Conservation (phyloP, 345 rosid genomes). For the Arabidopsis arenosa region DNA sequence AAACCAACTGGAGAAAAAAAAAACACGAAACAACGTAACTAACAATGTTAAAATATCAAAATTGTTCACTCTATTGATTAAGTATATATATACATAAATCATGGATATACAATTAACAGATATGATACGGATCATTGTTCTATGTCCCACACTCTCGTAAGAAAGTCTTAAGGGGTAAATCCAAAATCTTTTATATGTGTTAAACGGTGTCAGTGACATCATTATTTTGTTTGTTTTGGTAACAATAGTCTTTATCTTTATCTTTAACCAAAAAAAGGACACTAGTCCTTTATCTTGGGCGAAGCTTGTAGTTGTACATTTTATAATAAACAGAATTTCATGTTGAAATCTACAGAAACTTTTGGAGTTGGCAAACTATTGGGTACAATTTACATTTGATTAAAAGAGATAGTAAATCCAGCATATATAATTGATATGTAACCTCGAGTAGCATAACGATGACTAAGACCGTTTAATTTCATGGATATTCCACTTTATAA, state of each 20-base stretch:
- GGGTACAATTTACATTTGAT: background rate
- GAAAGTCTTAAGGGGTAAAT: background rate
- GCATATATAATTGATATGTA: constrained; percentile 9
- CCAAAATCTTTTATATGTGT: background rate
- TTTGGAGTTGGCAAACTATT: constrained; percentile 5
- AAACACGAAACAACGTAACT: background rate
- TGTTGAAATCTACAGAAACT: constrained; percentile 6
- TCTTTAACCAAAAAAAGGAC: background rate
- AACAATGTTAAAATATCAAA: background rate
- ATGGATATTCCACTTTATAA: constrained; percentile 18
- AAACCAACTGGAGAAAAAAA: background rate
- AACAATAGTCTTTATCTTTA: constrained; percentile 7
- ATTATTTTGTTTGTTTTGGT: background rate
- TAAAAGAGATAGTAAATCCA: background rate
- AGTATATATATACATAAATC: background rate
- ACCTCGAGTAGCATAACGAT: constrained; percentile 8
- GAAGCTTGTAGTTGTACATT: constrained; percentile 2
- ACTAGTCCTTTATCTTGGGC: constrained; percentile 2
- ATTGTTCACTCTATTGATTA: background rate
- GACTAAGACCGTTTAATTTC: constrained; percentile 29
- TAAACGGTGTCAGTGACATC: constrained; percentile 17
- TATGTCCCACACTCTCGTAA: constrained; percentile 28
- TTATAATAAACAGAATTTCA: constrained; percentile 2
- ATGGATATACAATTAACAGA: background rate
- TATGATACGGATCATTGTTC: constrained; percentile 8